Evolutionary conservation across 2,329 filamentous ascomycete genomes (phyloP).

Genomic region (Chaetomium sp.): DNA sequence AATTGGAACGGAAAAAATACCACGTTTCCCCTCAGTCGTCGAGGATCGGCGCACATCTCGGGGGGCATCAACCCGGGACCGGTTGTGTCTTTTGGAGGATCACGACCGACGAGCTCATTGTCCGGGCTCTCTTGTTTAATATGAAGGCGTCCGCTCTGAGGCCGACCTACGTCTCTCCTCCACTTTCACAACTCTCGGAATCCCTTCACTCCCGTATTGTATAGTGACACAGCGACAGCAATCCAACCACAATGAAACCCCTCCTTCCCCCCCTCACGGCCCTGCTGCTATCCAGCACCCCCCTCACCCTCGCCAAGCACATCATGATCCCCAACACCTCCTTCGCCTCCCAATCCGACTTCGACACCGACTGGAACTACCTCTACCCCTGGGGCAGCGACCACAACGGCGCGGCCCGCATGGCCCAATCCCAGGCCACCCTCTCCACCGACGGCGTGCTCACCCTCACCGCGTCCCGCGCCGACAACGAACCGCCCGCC

Average conservation of each 20-base stretch:
- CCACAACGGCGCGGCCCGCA: conserved; percentile 52
- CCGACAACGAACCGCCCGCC: conserved; percentile 35
- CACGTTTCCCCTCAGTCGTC: neutral
- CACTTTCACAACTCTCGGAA: too few species aligned
- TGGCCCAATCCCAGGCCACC: conserved; percentile 41
- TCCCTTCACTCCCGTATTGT: too few species aligned
- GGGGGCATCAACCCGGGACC: too few species aligned
- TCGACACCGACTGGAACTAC: conserved; percentile 42
- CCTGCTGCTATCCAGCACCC: conserved; percentile 9
- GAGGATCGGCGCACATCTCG: neutral
- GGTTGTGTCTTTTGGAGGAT: neutral
- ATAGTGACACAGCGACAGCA: too few species aligned
- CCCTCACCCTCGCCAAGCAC: conserved; percentile 21
- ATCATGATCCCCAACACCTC: conserved; percentile 35
- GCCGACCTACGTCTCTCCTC: too few species aligned
- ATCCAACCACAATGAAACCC: conserved; percentile 1
- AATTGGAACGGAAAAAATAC: neutral
- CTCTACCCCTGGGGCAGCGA: conserved; percentile 53
- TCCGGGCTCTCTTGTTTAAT: neutral
- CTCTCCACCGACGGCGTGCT: conserved; percentile 35
- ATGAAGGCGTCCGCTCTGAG: too few species aligned
- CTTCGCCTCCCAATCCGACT: conserved; percentile 33
- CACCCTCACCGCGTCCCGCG: conserved; percentile 42
- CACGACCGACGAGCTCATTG: neutral
- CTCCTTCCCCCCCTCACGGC: conserved; percentile 3